phyloP scores from a whole-genome alignment of 2,329 filamentous ascomycete genomes.

The Aspergillus ibericus region DNA sequence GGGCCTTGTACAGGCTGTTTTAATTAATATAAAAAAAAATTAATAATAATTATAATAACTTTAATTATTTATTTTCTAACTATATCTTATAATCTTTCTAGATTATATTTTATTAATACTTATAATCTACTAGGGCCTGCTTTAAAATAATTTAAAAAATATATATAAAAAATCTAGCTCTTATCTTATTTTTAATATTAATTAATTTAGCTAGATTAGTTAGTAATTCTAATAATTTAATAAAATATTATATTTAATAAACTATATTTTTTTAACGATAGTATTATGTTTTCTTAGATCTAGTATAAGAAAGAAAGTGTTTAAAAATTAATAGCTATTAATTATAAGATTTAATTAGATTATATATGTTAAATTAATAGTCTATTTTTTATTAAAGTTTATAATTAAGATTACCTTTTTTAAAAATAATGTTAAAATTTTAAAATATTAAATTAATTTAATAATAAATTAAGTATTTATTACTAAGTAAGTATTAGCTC shows the following conservation, averaged over 20 bases:
- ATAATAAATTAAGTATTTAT: neutral
- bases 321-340: neutral
- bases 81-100: too few species aligned
- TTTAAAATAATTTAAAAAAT: neutral
- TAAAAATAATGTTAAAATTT: neutral
- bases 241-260: neutral
- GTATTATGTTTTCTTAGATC: neutral
- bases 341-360: neutral
- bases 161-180: neutral
- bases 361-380: too few species aligned
- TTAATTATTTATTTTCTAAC: too few species aligned
- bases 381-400: neutral
- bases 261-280: neutral
- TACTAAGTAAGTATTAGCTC: neutral
- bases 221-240: neutral
- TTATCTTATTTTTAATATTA: neutral
- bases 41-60: too few species aligned
- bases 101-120: neutral
- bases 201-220: neutral
- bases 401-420: neutral
- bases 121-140: neutral
- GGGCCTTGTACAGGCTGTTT: too few species aligned
- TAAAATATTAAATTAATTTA: neutral
- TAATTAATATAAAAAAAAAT: too few species aligned
- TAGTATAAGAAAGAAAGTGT: neutral